Evolutionary conservation across 2,329 filamentous ascomycete species (phyloP).

Genomic region (Beauveria pseudobassiana): DNA sequence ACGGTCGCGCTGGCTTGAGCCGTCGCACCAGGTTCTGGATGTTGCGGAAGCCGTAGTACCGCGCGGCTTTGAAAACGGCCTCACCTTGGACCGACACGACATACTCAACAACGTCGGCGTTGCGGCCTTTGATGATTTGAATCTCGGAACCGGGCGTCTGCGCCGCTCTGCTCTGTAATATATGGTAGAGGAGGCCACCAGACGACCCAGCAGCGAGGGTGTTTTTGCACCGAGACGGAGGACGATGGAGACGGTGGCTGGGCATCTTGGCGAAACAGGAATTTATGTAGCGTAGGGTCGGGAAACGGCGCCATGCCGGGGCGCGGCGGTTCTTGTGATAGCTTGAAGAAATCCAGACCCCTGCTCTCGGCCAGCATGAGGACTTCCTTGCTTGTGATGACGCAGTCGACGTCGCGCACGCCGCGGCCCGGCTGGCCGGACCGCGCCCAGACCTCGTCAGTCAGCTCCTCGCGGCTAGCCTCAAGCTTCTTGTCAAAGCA

Average conservation of each 20-base stretch:
- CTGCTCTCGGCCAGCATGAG: conserved; percentile 81
- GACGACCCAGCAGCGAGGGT: conserved; percentile 64
- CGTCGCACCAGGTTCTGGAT: conserved; percentile 96
- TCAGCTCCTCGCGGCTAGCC: conserved; percentile 87
- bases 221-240: conserved; percentile 29
- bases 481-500: conserved; percentile 99
- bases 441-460: conserved; percentile 64
- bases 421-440: conserved; percentile 41
- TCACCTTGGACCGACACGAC: conserved; percentile 52
- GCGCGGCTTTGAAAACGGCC: conserved; percentile 67
- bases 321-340: conserved; percentile 53
- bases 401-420: conserved; percentile 89
- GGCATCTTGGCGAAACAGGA: conserved; percentile 58
- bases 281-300: conserved; percentile 59
- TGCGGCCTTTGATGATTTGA: conserved; percentile 67
- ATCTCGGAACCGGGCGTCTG: conserved; percentile 66
- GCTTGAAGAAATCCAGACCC: conserved; percentile 64
- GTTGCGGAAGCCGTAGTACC: conserved; percentile 96
- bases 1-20: conserved; percentile 71
- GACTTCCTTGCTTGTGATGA: conserved; percentile 93
- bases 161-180: conserved; percentile 67
- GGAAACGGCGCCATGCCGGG: conserved; percentile 56
- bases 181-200: conserved; percentile 81
- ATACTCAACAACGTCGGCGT: conserved; percentile 87
- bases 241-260: not conserved